These are phyloP conservation scores for Aspergillus steynii DNA, from an alignment of 495 filamentous ascomycete species.

Conservation along the genomic window DNA sequence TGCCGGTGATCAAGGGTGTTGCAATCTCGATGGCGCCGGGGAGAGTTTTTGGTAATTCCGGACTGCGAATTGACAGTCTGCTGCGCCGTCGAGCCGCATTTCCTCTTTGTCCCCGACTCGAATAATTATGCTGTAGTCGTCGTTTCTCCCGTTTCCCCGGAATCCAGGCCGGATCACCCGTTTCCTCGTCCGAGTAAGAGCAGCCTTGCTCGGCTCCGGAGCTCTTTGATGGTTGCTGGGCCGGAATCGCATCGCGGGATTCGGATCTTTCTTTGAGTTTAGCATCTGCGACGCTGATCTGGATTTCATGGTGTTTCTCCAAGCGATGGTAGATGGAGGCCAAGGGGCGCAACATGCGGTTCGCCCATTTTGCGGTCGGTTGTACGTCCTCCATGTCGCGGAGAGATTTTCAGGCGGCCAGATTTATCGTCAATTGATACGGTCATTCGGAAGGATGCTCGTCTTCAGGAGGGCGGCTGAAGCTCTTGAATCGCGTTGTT, in stretches of 20 bases:
- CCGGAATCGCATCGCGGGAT: not conserved
- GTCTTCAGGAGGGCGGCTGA: not conserved
- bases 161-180: slow-evolving; percentile 47
- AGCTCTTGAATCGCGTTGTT: not conserved
- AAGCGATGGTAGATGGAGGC: slow-evolving; percentile 46
- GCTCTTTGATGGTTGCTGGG: slow-evolving; percentile 2
- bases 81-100: slow-evolving; percentile 27
- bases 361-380: slow-evolving; percentile 49
- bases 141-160: slow-evolving; percentile 39
- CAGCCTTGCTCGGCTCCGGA: slow-evolving; percentile 11
- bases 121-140: slow-evolving; percentile 41
- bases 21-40: slow-evolving; percentile 50
- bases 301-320: slow-evolving; percentile 44
- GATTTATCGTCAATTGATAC: slow-evolving; percentile 1
- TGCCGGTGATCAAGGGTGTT: slow-evolving; percentile 47
- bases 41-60: slow-evolving; percentile 37
- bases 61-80: slow-evolving; percentile 38
- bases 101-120: slow-evolving; percentile 28
- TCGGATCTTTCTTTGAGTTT: slow-evolving; percentile 21
- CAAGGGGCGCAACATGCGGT: slow-evolving; percentile 49
- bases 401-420: not conserved
- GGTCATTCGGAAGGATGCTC: not conserved
- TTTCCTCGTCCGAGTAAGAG: slow-evolving; percentile 40
- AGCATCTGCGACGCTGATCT: slow-evolving; percentile 34
- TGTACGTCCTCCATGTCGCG: slow-evolving; percentile 44